phyloP scores from a whole-genome alignment of 2,329 filamentous ascomycete genomes.

The Aureobasidium mangrovei region DNA sequence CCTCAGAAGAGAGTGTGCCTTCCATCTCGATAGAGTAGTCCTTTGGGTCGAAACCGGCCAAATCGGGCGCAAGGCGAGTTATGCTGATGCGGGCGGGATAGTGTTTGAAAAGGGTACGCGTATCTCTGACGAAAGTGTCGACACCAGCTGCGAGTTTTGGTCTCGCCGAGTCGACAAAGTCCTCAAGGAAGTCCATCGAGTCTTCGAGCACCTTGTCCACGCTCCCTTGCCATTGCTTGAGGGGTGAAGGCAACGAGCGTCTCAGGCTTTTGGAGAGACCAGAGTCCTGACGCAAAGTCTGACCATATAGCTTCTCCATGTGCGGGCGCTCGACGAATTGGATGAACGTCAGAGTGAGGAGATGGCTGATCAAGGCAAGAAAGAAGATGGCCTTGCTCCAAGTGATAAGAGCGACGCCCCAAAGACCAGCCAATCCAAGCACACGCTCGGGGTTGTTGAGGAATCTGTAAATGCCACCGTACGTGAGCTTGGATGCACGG shows the following conservation, averaged over 20 bases:
- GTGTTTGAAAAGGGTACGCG: conserved; percentile 76
- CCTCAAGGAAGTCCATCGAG: conserved; percentile 80
- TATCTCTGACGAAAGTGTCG: conserved; percentile 79
- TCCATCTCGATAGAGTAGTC: conserved; percentile 71
- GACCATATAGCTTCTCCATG: conserved; percentile 95
- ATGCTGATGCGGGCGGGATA: conserved; percentile 82
- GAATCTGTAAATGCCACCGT: conserved; percentile 95
- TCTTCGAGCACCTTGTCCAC: conserved; percentile 82
- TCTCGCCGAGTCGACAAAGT: conserved; percentile 75
- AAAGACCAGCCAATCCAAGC: conserved; percentile 86
- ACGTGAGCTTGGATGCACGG: conserved; percentile 77
- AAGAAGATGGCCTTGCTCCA: conserved; percentile 81
- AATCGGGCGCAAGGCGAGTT: conserved; percentile 66
- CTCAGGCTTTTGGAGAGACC: conserved; percentile 88
- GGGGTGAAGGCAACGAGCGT: conserved; percentile 70
- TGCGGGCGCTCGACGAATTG: conserved; percentile 91
- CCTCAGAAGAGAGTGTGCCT: conserved; percentile 37
- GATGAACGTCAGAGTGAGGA: conserved; percentile 78
- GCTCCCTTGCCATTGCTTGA: conserved; percentile 75
- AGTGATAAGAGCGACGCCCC: conserved; percentile 89
- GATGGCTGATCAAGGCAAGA: conserved; percentile 75
- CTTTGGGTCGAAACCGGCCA: conserved; percentile 69
- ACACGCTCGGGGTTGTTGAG: conserved; percentile 95
- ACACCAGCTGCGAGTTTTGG: conserved; percentile 82
- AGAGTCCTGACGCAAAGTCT: conserved; percentile 72